phyloP scores from a whole-genome alignment of 2,329 filamentous ascomycete species.

The Aspergillus fijiensis region DNA sequence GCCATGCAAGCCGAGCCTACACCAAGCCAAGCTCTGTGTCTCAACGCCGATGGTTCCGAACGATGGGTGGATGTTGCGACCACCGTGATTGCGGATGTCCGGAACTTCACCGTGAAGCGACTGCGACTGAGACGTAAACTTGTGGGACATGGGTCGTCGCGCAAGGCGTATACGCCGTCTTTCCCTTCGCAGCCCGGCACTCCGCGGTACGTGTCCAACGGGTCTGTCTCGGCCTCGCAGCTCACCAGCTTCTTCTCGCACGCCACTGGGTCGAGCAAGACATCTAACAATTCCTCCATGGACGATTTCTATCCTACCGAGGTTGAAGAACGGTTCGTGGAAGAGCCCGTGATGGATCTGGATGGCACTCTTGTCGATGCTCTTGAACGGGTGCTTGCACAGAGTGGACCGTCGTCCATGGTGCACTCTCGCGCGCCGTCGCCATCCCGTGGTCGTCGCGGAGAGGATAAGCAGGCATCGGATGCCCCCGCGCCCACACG shows the following conservation, averaged over 20 bases:
- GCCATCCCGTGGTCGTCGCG: slow-evolving; percentile 37
- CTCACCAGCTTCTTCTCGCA: slow-evolving; percentile 28
- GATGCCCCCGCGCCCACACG: slow-evolving; percentile 20
- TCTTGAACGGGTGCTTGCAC: slow-evolving; percentile 55
- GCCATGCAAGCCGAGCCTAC: slow-evolving; percentile 58
- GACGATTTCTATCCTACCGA: slow-evolving; percentile 27
- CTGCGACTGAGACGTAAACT: slow-evolving; percentile 53
- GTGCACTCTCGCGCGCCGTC: slow-evolving; percentile 44
- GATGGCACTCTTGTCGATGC: slow-evolving; percentile 59
- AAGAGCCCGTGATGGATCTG: slow-evolving; percentile 58
- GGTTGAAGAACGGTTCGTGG: slow-evolving; percentile 52
- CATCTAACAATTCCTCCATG: slow-evolving; percentile 16
- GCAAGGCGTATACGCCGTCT: slow-evolving; percentile 20
- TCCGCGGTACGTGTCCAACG: slow-evolving; percentile 27
- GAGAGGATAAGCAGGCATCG: slow-evolving; percentile 27
- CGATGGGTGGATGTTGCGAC: slow-evolving; percentile 59
- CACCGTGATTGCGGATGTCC: slow-evolving; percentile 57
- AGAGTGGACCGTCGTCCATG: slow-evolving; percentile 44
- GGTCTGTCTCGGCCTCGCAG: slow-evolving; percentile 26
- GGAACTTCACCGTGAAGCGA: slow-evolving; percentile 56
- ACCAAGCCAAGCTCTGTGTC: slow-evolving; percentile 36
- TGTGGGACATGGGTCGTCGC: slow-evolving; percentile 21
- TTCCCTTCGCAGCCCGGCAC: slow-evolving; percentile 24
- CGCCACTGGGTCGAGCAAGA: slow-evolving; percentile 25
- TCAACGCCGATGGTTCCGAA: slow-evolving; percentile 36